Evolutionary conservation across 139 green algal genomes (phyloP).

Genomic region (Picochlorum sp.): DNA sequence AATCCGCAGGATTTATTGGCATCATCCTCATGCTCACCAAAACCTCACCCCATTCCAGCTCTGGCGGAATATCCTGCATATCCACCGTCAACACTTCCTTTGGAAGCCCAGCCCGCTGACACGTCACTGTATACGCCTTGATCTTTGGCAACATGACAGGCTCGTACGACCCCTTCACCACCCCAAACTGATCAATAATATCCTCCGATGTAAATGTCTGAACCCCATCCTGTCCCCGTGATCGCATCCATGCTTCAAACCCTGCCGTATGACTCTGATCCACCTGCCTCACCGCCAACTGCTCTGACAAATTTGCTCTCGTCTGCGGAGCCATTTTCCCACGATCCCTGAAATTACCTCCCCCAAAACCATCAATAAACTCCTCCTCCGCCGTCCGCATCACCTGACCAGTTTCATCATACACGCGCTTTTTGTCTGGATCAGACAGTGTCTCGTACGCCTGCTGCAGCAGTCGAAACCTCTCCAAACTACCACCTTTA

Average conservation of each 20-base stretch:
- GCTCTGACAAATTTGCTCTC: constrained; percentile 48
- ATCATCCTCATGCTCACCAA: constrained; percentile 50
- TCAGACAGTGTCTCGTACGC: constrained; percentile 63
- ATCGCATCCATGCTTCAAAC: constrained; percentile 79
- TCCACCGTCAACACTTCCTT: constrained; percentile 35
- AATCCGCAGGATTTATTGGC: constrained; percentile 64
- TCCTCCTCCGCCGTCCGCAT: constrained; percentile 64
- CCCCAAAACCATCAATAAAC: constrained; percentile 71
- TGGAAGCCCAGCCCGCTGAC: constrained; percentile 20
- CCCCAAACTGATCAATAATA: constrained; percentile 54
- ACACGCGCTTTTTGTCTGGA: constrained; percentile 45
- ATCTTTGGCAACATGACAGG: constrained; percentile 51
- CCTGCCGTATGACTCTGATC: constrained; percentile 55
- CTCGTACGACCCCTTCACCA: constrained; percentile 66
- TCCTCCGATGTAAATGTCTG: constrained; percentile 62
- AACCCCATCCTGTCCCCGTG: constrained; percentile 35
- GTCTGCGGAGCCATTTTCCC: constrained; percentile 5
- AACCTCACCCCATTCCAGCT: constrained; percentile 78
- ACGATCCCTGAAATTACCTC: constrained; percentile 41
- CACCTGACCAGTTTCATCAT: constrained; percentile 67
- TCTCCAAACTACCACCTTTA: constrained; percentile 52
- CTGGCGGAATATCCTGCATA: constrained; percentile 37
- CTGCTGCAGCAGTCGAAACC: constrained; percentile 41
- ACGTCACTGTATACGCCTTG: constrained; percentile 47
- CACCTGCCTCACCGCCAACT: constrained; percentile 50